Evolutionary conservation across 1,284 basidiomycete species (phyloP), one percentile per base, ranked within the genome.

Genomic region (Marasmius sp.): DNA sequence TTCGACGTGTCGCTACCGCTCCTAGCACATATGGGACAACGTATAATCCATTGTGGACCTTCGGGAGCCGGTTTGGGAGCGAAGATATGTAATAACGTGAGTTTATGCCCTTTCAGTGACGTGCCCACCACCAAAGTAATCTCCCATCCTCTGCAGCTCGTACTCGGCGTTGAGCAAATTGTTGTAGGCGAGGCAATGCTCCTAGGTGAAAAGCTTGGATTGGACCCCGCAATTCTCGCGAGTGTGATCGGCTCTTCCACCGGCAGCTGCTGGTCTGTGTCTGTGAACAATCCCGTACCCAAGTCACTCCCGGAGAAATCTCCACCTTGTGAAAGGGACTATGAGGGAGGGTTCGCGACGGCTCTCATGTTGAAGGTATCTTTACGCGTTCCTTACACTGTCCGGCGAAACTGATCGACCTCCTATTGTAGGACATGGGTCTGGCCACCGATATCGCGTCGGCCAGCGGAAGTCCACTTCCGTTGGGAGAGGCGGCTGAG

Each of bases 271-370:
- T 96, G 94, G 93, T 81, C 93, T 8, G 87, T 86, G 51, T 88
- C 90, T 18, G 85, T 91, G 57, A 97, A 97, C 78, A 96, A 96
- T 70, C 94, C 95, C 3, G 93, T 93, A 37, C 91, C 89, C 9
- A 82, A 81, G 14, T 88, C 93, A 11, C 74, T 94, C 56, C 82
- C 85, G 9, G 87, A 82, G 58, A 86, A 88, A 71, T 83, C 85
- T 6, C 89, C 93, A 7, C 94, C 94, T 0, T 93, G 92, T 67
- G 92, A 94, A 72, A 81, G 90, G 22, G 85, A 88, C 55, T 97
- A 92, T 66, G 88, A 93, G 64, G 93, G 90, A 18, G 92, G 92
- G 1, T 95, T 95, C 74, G 88, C 91, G 16, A 91, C 89, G n/a
- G 80, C 81, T 8, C 78, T 95, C 45, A 94, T 95, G 92, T 76